Conservation (phyloP, 2,329 filamentous ascomycete species). For the Eurotiales sp. region DNA sequence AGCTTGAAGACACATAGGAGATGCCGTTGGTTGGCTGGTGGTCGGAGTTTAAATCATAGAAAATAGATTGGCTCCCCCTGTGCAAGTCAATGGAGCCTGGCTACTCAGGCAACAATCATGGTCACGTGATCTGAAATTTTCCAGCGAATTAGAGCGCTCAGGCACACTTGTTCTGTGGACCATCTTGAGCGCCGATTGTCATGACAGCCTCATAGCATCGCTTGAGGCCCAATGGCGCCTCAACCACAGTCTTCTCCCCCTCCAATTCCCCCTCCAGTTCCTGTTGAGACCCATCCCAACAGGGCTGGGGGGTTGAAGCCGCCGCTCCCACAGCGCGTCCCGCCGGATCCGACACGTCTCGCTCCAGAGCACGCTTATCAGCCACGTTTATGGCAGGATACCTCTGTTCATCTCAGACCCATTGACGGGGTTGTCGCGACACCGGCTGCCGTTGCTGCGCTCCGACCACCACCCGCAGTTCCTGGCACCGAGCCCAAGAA, state of each 20-base stretch:
- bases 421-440: constrained; percentile 42
- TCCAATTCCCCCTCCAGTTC: constrained; percentile 41
- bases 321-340: constrained; percentile 34
- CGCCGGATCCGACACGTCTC: constrained; percentile 63
- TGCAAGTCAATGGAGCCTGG: too few species aligned
- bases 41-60: too few species aligned
- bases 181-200: neutral
- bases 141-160: neutral
- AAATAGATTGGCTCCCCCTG: too few species aligned
- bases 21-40: too few species aligned
- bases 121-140: neutral
- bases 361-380: constrained; percentile 79
- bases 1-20: too few species aligned
- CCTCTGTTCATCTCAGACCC: constrained; percentile 33
- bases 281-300: constrained; percentile 46
- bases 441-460: constrained; percentile 34
- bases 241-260: constrained; percentile 30
- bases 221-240: constrained; percentile 18
- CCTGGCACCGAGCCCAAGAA: constrained; percentile 31
- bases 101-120: too few species aligned
- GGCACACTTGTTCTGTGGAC: neutral
- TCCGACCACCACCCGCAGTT: constrained; percentile 39
- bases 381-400: constrained; percentile 48
- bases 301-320: constrained; percentile 35
- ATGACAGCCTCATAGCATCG: constrained; percentile 12